Percentiles rank a stretch among this genome's conserved stretches.
phyloP scores from a whole-genome alignment of 139 green algal genomes.

The Chlamydomonas sp. region DNA sequence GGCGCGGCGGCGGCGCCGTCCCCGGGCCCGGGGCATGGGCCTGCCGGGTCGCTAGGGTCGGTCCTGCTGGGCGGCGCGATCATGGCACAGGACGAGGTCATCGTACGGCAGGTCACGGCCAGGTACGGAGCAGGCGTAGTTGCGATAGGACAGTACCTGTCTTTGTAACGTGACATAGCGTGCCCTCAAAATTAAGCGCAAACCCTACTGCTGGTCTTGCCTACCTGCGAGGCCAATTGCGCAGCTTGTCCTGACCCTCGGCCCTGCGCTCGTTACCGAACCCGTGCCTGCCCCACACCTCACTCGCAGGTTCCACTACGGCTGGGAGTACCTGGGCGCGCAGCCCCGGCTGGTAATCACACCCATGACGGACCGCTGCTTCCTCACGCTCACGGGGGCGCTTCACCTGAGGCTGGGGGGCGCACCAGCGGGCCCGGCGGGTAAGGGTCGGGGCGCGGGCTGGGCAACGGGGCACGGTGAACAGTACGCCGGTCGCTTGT shows the following conservation, averaged over 20 bases:
- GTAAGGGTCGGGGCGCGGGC: not conserved
- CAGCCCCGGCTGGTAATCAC: slow-evolving; percentile 84
- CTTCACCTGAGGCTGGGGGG: slow-evolving; percentile 84
- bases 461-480: not conserved
- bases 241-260: too few relatives aligned
- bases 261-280: not conserved
- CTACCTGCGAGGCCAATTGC: too few relatives aligned
- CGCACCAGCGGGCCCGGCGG: slow-evolving; percentile 70
- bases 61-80: not conserved
- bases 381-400: slow-evolving; percentile 85
- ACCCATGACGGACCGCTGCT: slow-evolving; percentile 84
- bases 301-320: slow-evolving; percentile 70
- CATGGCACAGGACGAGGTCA: slow-evolving; percentile 14
- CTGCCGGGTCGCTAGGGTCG: not conserved
- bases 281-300: not conserved
- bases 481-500: not conserved
- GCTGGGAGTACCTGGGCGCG: slow-evolving; percentile 87
- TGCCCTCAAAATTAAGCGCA: too few relatives aligned
- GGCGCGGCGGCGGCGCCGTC: not conserved
- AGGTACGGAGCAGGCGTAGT: not conserved
- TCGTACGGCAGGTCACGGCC: slow-evolving; percentile 24
- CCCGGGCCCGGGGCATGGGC: not conserved
- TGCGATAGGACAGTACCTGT: too few relatives aligned
- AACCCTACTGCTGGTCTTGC: too few relatives aligned
- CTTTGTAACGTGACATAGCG: too few relatives aligned